Percentiles rank a stretch among this genome's conserved stretches.
Evolutionary conservation across 768 basidiomycete species (phyloP).

Genomic region (Kwoniella botswanensis): DNA sequence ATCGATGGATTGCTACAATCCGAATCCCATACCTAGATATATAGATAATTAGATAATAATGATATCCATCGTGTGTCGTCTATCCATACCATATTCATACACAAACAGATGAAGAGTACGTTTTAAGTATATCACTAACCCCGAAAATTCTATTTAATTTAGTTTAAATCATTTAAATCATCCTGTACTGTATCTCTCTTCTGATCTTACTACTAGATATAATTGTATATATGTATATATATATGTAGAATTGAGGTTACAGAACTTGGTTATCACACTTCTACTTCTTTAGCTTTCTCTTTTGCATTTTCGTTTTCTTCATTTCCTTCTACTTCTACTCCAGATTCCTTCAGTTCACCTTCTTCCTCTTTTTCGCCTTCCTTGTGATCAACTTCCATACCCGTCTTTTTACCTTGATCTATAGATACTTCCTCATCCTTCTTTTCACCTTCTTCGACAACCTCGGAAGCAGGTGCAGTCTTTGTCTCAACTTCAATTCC

Average conservation of each 20-base stretch:
- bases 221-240: neutral
- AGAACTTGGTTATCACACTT: too few relatives aligned
- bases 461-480: neutral
- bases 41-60: too few relatives aligned
- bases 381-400: neutral
- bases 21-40: too few relatives aligned
- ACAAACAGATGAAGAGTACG: neutral
- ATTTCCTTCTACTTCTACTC: neutral
- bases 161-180: too few relatives aligned
- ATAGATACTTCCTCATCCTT: neutral
- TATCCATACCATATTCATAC: neutral
- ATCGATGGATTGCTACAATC: too few relatives aligned
- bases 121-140: neutral
- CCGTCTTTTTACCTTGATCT: constrained; percentile 6
- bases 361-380: constrained; percentile 14
- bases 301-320: neutral
- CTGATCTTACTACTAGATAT: constrained; percentile 9
- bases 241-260: neutral
- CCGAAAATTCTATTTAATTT: too few relatives aligned
- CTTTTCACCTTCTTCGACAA: neutral
- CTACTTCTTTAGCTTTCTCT: too few relatives aligned
- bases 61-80: neutral
- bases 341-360: neutral
- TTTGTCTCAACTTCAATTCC: constrained; percentile 3
- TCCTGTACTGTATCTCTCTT: neutral